Percentiles rank a stretch among this genome's conserved stretches.
phyloP scores from a whole-genome alignment of 1,284 basidiomycete genomes.

The Tilletia indica region DNA sequence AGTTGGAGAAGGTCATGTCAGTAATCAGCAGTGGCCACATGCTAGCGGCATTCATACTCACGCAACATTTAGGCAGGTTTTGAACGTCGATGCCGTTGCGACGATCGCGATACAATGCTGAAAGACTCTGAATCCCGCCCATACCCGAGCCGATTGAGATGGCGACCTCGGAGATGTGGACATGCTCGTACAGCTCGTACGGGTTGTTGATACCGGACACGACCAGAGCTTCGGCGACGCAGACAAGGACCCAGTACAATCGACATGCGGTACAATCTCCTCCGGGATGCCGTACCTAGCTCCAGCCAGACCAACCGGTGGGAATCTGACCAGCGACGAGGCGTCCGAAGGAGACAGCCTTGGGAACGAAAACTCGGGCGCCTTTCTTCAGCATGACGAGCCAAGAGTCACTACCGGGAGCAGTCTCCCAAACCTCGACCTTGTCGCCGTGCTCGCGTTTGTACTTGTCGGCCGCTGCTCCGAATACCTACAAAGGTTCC shows the following conservation, averaged over 20 bases:
- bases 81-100: too few species aligned
- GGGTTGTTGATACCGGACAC: conserved; percentile 96
- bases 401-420: conserved; percentile 72
- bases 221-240: conserved; percentile 86
- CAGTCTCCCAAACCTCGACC: conserved; percentile 88
- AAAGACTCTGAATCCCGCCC: conserved; percentile 72
- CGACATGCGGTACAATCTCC: conserved; percentile 90
- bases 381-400: conserved; percentile 99
- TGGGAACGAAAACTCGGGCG: conserved; percentile 86
- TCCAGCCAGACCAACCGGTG: conserved; percentile 88
- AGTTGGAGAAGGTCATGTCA: conserved; percentile 65
- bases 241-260: conserved; percentile 95
- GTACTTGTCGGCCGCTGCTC: conserved; percentile 89
- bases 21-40: too few species aligned
- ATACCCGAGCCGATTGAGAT: conserved; percentile 71
- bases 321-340: conserved; percentile 94
- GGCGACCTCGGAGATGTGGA: conserved; percentile 88
- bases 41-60: not conserved
- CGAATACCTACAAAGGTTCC: conserved; percentile 88
- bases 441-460: conserved; percentile 95
- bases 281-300: conserved; percentile 91
- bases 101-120: too few species aligned
- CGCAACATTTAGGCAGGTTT: too few species aligned
- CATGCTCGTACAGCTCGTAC: conserved; percentile 71
- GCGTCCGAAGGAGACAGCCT: conserved; percentile 91